Base-by-base conservation (phyloP, 2,329 filamentous ascomycete genomes). In the Trichoderma arundinaceum region DNA sequence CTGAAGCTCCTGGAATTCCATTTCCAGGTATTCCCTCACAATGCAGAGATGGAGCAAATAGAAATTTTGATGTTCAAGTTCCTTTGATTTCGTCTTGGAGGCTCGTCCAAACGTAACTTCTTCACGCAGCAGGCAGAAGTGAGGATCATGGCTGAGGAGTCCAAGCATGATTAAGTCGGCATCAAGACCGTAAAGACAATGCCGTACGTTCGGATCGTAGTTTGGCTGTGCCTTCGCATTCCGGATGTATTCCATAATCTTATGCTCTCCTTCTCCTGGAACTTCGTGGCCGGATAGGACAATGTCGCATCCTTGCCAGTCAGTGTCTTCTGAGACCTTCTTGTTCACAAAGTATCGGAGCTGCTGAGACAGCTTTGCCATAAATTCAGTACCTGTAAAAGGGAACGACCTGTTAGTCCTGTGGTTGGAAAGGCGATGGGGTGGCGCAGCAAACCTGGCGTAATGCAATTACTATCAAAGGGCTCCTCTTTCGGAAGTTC, bases 201-300 rank as follows among this genome's bases (percentile, higher is more conserved):
- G 95, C 66, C 95, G 92, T 68, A 97, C 88, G 74, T 99, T 98
- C 57, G 92, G 86, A 77, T 97, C 90, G 78, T 99, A 99, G 69
- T 90, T 88, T 2, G 92, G 92, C 78, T 99, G 95, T 56, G 94
- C 93, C 83, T 98, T 98, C 68, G 95, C 92, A 78, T 96, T 92
- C 72, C 95, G 91, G 78, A 99, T 99, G 79, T 99, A 99, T 79
- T 99, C 96, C 95, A 99, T 99, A 79, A 99, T 97, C 82, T 99
- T 99, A 83, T 99, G 95, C 79, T 99, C 95, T 73, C 95, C 95
- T 80, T 99, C 96, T 72, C 95, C 95, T 7, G 95, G 95, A 32
- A 98, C 94, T 78, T 99, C 96, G 75, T 99, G 96, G 63, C 96
- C 95, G 6, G 95, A 99, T 66, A 99, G 85, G 61, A 99, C 93